Conservation (phyloP, 352 stramenopile genomes). For the Phytophthora pini region DNA sequence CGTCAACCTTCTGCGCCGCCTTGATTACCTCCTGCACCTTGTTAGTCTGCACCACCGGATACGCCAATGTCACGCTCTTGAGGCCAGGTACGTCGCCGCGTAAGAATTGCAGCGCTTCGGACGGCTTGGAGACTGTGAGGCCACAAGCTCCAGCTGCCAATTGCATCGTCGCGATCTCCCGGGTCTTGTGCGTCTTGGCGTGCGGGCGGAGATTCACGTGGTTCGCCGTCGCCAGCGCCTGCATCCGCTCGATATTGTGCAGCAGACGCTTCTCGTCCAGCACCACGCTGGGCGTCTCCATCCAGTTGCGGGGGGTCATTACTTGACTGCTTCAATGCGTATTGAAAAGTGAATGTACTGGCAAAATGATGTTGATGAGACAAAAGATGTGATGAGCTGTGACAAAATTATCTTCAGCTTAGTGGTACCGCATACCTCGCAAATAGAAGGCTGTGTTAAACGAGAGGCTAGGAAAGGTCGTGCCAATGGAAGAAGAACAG, state of each 20-base stretch:
- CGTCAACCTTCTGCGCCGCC: slow-evolving; percentile 46
- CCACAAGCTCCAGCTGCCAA: slow-evolving; percentile 59
- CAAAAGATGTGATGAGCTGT: too few species aligned
- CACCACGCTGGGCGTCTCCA: slow-evolving; percentile 69
- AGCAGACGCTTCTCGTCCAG: slow-evolving; percentile 63
- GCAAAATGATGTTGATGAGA: too few species aligned
- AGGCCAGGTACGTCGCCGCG: slow-evolving; percentile 49
- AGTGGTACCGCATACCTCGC: not conserved
- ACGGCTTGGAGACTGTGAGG: slow-evolving; percentile 74
- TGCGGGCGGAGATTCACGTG: slow-evolving; percentile 70
- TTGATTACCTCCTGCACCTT: slow-evolving; percentile 67
- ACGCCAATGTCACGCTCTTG: slow-evolving; percentile 66
- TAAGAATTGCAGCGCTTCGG: slow-evolving; percentile 72
- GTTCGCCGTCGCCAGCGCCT: slow-evolving; percentile 52
- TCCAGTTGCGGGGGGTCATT: slow-evolving; percentile 25
- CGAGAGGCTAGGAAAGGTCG: slow-evolving; percentile 14
- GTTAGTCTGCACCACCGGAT: slow-evolving; percentile 65
- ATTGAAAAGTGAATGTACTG: slow-evolving; percentile 1
- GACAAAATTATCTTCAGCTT: too few species aligned
- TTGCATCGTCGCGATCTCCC: slow-evolving; percentile 67
- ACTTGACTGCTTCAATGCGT: not conserved
- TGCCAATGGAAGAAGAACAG: not conserved
- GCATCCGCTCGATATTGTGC: slow-evolving; percentile 77
- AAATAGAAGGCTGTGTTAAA: slow-evolving; percentile 8
- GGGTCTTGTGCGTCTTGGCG: slow-evolving; percentile 82